Conservation (phyloP, 306 rosid species). For the Dalbergia cultrata region DNA sequence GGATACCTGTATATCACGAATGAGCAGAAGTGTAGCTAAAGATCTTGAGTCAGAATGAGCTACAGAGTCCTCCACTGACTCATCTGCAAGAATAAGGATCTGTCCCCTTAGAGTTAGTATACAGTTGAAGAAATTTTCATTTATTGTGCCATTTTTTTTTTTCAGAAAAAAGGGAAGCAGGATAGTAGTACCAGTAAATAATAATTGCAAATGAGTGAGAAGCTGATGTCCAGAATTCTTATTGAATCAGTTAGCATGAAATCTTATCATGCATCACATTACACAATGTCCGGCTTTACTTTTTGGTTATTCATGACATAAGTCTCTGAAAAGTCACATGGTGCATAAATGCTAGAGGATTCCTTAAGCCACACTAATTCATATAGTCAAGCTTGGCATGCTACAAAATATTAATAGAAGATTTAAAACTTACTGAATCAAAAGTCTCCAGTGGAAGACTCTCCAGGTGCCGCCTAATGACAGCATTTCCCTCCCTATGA, state of each 20-base stretch:
- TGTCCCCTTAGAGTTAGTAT: constrained; percentile 78
- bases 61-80: constrained; percentile 91
- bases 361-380: constrained; percentile 31
- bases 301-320: constrained; percentile 27
- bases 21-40: constrained; percentile 97
- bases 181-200: too few species aligned
- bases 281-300: constrained; percentile 2
- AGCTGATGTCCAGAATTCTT: constrained; percentile 36
- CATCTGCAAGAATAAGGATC: constrained; percentile 99
- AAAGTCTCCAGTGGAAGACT: constrained; percentile 93
- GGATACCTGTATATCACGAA: constrained; percentile 94
- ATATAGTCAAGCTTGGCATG: constrained; percentile 29
- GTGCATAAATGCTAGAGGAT: constrained; percentile 24
- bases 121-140: constrained; percentile 42
- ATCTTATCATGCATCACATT: constrained; percentile 16
- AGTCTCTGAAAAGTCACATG: constrained; percentile 25
- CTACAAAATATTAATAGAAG: constrained; percentile 35
- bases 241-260: constrained; percentile 30
- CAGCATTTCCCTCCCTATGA: constrained; percentile 95
- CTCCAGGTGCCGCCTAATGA: constrained; percentile 92
- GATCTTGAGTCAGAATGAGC: constrained; percentile 98
- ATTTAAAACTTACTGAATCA: constrained; percentile 80
- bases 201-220: constrained; percentile 13
- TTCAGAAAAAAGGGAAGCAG: too few species aligned
- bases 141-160: neutral